Percentiles rank a stretch among this genome's conserved stretches.
phyloP scores from a whole-genome alignment of 2,329 filamentous ascomycete species.

The Bipolaris zeicola region DNA sequence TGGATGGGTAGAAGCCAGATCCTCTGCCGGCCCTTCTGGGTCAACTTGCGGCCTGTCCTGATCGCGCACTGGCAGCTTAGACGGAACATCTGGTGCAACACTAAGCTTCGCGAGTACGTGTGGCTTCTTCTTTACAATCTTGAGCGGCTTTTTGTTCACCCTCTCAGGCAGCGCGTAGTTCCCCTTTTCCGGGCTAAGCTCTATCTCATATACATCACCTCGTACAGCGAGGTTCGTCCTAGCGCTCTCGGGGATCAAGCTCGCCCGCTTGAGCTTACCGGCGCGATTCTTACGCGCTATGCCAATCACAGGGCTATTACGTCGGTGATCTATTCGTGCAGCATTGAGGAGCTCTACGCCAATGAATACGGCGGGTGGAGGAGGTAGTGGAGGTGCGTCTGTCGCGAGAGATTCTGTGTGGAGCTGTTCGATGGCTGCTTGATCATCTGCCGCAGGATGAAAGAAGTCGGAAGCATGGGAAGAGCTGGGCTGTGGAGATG shows the following conservation, averaged over 20 bases:
- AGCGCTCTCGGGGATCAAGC: constrained; percentile 10
- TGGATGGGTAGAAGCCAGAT: background rate
- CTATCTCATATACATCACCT: constrained; percentile 26
- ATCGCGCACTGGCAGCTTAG: background rate
- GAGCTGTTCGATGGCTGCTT: constrained; percentile 33
- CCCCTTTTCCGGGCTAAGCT: constrained; percentile 29
- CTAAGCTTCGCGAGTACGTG: too few species aligned
- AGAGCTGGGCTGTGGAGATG: background rate
- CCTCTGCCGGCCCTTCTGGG: background rate
- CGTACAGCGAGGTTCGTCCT: constrained; percentile 14
- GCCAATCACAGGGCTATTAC: constrained; percentile 7
- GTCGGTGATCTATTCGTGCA: constrained; percentile 25
- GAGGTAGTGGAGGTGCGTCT: constrained; percentile 5
- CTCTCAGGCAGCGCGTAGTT: constrained; percentile 9
- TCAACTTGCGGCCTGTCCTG: background rate
- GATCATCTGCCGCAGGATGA: constrained; percentile 12
- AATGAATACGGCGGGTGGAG: constrained; percentile 18
- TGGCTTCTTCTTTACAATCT: constrained; percentile 3
- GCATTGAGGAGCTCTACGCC: constrained; percentile 40
- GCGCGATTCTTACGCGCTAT: constrained; percentile 2
- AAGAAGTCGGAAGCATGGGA: background rate
- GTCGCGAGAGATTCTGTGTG: constrained; percentile 24
- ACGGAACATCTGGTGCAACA: background rate
- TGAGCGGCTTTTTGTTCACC: constrained; percentile 17
- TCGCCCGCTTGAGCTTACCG: constrained; percentile 30